These are phyloP conservation scores for Pneumocystis murina DNA, from an alignment of 1,139 yeast genomes.

Conservation along the genomic window DNA sequence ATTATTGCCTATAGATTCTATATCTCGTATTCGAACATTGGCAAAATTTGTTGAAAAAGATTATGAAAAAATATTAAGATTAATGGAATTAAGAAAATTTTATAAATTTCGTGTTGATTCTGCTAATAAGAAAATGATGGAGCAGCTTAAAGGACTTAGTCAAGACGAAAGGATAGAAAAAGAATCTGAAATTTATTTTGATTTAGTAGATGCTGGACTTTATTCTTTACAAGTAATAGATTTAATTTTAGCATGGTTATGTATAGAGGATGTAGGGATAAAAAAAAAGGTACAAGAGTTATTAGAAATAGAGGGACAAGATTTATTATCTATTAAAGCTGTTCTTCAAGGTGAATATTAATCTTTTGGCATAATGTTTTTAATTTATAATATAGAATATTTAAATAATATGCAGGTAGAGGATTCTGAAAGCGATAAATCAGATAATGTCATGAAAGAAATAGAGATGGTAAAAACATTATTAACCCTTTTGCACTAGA, in stretches of 20 bases:
- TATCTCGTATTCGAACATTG: slow-evolving; percentile 19
- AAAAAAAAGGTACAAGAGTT: neutral
- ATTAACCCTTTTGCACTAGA: neutral
- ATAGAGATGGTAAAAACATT: slow-evolving; percentile 1
- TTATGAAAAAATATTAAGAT: slow-evolving; percentile 14
- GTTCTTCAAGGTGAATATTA: neutral
- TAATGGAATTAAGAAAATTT: slow-evolving; percentile 12
- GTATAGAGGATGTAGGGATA: slow-evolving; percentile 17
- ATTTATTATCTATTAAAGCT: neutral
- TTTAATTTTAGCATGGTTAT: slow-evolving; percentile 21
- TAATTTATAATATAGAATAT: neutral
- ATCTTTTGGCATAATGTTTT: neutral
- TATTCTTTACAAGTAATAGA: slow-evolving; percentile 17
- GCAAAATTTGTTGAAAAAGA: slow-evolving; percentile 20
- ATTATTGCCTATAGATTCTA: slow-evolving; percentile 21
- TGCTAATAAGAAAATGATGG: slow-evolving; percentile 6
- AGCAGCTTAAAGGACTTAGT: slow-evolving; percentile 7
- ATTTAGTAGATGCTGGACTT: slow-evolving; percentile 20
- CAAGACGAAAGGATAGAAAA: slow-evolving; percentile 14
- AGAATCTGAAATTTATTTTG: slow-evolving; percentile 16
- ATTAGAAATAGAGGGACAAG: neutral
- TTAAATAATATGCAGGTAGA: neutral
- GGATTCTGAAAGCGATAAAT: neutral
- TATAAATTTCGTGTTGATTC: slow-evolving; percentile 9
- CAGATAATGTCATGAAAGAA: neutral